phyloP scores from a whole-genome alignment of 805 yeast genomes.

The Metahyphopichia silvanorum region DNA sequence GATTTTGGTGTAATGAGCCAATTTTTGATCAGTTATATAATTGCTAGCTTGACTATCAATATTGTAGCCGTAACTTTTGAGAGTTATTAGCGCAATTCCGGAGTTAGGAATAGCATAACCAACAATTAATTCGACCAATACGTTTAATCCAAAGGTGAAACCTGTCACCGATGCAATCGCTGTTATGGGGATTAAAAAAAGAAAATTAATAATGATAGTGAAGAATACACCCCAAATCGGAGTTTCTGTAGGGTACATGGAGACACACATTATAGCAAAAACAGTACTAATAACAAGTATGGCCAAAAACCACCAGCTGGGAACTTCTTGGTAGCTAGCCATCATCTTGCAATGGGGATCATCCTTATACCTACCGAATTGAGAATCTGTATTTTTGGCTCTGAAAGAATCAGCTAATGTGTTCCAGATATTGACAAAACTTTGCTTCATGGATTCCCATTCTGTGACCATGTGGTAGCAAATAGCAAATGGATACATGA shows the following conservation, averaged over 20 bases:
- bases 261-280: conserved; percentile 42
- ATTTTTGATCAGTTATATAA: conserved; percentile 43
- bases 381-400: conserved; percentile 6
- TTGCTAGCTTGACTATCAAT: conserved; percentile 63
- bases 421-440: conserved; percentile 32
- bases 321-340: conserved; percentile 62
- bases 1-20: conserved; percentile 57
- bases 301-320: conserved; percentile 65
- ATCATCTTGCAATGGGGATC: conserved; percentile 61
- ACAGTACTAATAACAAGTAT: conserved; percentile 45
- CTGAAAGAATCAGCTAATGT: conserved; percentile 26
- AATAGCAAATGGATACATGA: conserved; percentile 54
- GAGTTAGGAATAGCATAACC: conserved; percentile 64
- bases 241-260: conserved; percentile 49
- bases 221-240: conserved; percentile 64
- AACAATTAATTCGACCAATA: conserved; percentile 58
- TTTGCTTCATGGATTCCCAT: conserved; percentile 38
- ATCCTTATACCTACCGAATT: conserved; percentile 24
- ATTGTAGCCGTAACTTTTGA: conserved; percentile 47
- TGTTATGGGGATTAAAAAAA: conserved; percentile 60
- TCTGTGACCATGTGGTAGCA: conserved; percentile 47
- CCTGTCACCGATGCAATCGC: conserved; percentile 63
- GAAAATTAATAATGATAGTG: conserved; percentile 50
- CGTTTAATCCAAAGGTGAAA: conserved; percentile 55
- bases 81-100: conserved; percentile 55